Evolutionary conservation across 2,329 filamentous ascomycete species (phyloP), one percentile per base, ranked within the genome.

Genomic region (Falciphora oryzae): DNA sequence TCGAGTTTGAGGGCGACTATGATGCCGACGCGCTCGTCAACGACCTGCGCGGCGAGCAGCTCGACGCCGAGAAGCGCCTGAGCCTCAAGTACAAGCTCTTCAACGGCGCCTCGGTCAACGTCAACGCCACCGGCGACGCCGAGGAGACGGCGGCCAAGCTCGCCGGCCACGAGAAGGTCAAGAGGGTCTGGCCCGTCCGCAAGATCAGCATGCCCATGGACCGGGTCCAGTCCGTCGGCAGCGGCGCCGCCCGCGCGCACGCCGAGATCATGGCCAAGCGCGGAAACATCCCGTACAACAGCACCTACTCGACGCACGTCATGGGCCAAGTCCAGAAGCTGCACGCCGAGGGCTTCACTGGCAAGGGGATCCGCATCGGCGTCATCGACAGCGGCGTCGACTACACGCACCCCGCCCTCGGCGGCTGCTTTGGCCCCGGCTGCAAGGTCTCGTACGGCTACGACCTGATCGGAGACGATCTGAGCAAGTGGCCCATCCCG

Each of bases 401-500:
- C 69, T 84, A 83, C 69, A 75, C 69, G 16, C 81, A 82, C 65
- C 80, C 81, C 11, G 79, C 80, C 11, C 76, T 85, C 1, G 82
- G 83, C 16, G 81, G 81, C 7, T 80, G 81, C 63, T 84, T 84
- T 66, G 83, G 83, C 3, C 68, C 74, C n/a, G 81, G 80, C 0
- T 83, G 76, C 67, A 74, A 81, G 32, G 76, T 85, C 16, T 73
- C 75, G 8, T 77, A 77, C 65, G 82, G 82, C 2, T 79, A 76
- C 65, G 81, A 83, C 64, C 74, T 83, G 62, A 74, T 79, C 10
- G 80, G 79, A 5, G 78, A 81, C 63, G 72, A 74, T 50, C 29
- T 29, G 28, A 6, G 16, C 6, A 74, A 72, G 31, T 53, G 6
- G 2, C 76, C 75, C 6, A 68, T 71, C 0, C 78, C 79, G 0